These are phyloP conservation scores for Botryosphaeria dothidea DNA, from an alignment of 2,329 filamentous ascomycete species.

Conservation along the genomic window DNA sequence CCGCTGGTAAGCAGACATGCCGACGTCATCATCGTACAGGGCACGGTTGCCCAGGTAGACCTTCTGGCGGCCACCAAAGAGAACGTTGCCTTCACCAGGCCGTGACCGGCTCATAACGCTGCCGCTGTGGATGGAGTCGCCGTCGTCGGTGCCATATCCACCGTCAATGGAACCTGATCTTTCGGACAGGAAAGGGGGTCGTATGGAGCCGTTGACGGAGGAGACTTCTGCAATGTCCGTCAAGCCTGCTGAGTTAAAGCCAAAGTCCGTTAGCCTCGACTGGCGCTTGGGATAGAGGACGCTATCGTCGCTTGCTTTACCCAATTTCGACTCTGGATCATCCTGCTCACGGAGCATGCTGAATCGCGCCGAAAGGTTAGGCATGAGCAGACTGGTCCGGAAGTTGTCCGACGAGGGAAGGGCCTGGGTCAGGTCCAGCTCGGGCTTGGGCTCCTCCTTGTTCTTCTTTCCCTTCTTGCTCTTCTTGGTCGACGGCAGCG, in stretches of 20 bases:
- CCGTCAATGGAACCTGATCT: constrained; percentile 49
- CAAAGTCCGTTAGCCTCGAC: constrained; percentile 75
- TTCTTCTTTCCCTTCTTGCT: constrained; percentile 54
- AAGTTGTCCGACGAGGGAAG: constrained; percentile 87
- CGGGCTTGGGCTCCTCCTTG: constrained; percentile 56
- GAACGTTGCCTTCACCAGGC: constrained; percentile 83
- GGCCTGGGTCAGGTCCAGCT: constrained; percentile 71
- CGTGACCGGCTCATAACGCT: constrained; percentile 84
- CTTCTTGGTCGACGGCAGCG: constrained; percentile 40
- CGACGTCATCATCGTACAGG: constrained; percentile 85
- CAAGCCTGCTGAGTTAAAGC: constrained; percentile 60
- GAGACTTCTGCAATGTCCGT: constrained; percentile 89
- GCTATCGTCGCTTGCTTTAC: constrained; percentile 94
- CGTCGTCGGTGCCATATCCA: constrained; percentile 64
- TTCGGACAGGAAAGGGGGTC: constrained; percentile 52
- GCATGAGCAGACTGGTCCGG: constrained; percentile 93
- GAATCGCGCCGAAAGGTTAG: constrained; percentile 88
- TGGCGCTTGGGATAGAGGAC: constrained; percentile 81
- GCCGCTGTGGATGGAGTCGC: constrained; percentile 59
- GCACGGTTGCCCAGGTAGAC: constrained; percentile 78
- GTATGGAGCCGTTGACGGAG: constrained; percentile 60
- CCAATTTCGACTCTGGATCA: constrained; percentile 82
- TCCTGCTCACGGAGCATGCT: constrained; percentile 97
- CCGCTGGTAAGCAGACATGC: constrained; percentile 75
- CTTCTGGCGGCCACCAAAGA: constrained; percentile 95